These are phyloP conservation scores for Exophiala sp. DNA, from an alignment of 2,329 filamentous ascomycete species.

Conservation along the genomic window DNA sequence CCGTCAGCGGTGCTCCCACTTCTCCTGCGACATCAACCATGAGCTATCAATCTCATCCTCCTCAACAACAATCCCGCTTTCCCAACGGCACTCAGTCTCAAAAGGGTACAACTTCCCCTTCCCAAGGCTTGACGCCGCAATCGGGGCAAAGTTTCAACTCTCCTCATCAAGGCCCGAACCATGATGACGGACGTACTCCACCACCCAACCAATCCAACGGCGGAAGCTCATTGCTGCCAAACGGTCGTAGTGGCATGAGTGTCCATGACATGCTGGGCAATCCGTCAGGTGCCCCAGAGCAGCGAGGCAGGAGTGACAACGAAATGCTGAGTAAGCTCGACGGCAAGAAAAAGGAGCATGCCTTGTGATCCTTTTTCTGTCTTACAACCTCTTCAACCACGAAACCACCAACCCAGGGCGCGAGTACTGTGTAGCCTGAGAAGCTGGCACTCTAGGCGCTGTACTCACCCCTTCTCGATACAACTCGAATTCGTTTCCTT, in stretches of 20 bases:
- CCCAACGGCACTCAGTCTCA: slow-evolving; percentile 29
- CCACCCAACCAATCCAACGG: slow-evolving; percentile 38
- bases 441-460: slow-evolving; percentile 4
- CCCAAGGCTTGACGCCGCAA: slow-evolving; percentile 36
- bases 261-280: slow-evolving; percentile 47
- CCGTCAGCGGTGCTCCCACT: slow-evolving; percentile 45
- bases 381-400: background rate
- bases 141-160: slow-evolving; percentile 44
- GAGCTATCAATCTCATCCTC: slow-evolving; percentile 41
- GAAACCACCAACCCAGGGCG: background rate
- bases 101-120: slow-evolving; percentile 27
- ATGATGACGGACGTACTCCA: slow-evolving; percentile 36
- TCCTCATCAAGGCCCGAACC: slow-evolving; percentile 34
- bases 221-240: slow-evolving; percentile 28
- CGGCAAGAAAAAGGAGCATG: slow-evolving; percentile 26
- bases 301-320: slow-evolving; percentile 46
- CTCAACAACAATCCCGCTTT: slow-evolving; percentile 39
- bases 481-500: slow-evolving; percentile 4
- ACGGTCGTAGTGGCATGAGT: slow-evolving; percentile 43
- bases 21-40: slow-evolving; percentile 43
- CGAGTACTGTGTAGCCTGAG: background rate
- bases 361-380: background rate
- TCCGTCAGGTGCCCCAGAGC: slow-evolving; percentile 26
- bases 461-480: background rate
- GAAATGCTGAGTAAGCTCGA: slow-evolving; percentile 44